Conservation (phyloP, 176 grass and related monocot species). For the Oryza meyeriana region DNA sequence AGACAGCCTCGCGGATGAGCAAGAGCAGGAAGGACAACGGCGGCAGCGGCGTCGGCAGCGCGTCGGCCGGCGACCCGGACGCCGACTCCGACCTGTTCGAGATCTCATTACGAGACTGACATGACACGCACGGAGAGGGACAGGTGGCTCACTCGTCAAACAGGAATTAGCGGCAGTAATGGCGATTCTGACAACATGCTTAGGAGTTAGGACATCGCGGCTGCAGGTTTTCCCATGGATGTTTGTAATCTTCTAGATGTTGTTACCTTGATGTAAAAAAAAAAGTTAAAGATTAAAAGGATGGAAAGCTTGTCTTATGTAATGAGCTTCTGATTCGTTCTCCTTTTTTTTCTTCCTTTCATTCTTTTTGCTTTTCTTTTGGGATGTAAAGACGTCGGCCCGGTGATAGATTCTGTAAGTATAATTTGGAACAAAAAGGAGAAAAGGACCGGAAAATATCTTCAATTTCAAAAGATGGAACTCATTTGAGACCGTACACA, state of each 20-base stretch:
- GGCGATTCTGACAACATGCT: constrained; percentile 41
- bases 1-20: constrained; percentile 26
- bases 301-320: constrained; percentile 29
- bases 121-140: background rate
- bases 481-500: background rate
- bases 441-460: background rate
- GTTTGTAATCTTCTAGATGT: constrained; percentile 2
- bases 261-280: constrained; percentile 27
- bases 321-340: constrained; percentile 15
- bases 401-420: constrained; percentile 14
- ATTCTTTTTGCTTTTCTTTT: background rate
- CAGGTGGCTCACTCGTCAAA: constrained; percentile 43
- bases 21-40: constrained; percentile 48
- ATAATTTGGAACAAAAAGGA: background rate
- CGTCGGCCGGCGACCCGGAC: constrained; percentile 45
- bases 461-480: background rate
- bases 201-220: constrained; percentile 41
- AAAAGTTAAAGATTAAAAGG: constrained; percentile 21
- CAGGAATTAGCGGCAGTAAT: constrained; percentile 34
- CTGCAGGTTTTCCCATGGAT: background rate
- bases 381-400: constrained; percentile 6
- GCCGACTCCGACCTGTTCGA: constrained; percentile 86
- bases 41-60: background rate
- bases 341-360: background rate
- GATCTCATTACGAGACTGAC: constrained; percentile 65